phyloP scores from a whole-genome alignment of 2,329 filamentous ascomycete species.

The Penicillium corylophilum region DNA sequence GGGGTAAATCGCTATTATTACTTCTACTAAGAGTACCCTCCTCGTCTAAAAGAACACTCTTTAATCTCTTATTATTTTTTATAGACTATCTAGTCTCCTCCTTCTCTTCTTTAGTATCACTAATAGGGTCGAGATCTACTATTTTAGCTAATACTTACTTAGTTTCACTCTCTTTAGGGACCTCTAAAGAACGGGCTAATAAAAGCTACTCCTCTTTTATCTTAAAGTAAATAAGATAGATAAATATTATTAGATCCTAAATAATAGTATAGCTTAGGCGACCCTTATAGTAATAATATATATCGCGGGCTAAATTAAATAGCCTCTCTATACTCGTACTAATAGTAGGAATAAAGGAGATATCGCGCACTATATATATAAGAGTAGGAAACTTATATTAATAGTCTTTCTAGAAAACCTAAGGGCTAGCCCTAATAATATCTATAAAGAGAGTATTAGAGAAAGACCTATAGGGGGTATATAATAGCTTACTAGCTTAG shows the following conservation, averaged over 20 bases:
- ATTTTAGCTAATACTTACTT: background rate
- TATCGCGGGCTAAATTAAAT: constrained; percentile 6
- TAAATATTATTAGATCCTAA: constrained; percentile 1
- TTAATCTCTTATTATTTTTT: too few species aligned
- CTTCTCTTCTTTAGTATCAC: too few species aligned
- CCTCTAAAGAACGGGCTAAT: background rate
- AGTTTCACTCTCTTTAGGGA: background rate
- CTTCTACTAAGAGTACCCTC: too few species aligned
- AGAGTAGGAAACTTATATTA: background rate
- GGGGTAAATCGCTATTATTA: too few species aligned
- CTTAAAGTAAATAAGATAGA: background rate
- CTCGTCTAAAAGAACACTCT: too few species aligned
- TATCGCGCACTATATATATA: background rate
- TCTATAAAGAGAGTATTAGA: too few species aligned
- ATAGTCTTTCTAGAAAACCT: too few species aligned
- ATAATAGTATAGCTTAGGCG: background rate
- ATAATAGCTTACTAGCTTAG: too few species aligned
- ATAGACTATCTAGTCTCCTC: too few species aligned
- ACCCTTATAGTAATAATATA: constrained; percentile 3
- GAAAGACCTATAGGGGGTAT: too few species aligned
- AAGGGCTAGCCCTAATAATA: too few species aligned
- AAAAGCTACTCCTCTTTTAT: background rate
- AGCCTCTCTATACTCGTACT: constrained; percentile 4
- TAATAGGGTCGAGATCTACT: too few species aligned
- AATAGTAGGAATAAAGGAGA: background rate